Percentiles rank a stretch among this genome's conserved stretches.
These are phyloP conservation scores for Artemisia tridentata DNA, from an alignment of 129 eudicot genomes.

Conservation along the genomic window DNA sequence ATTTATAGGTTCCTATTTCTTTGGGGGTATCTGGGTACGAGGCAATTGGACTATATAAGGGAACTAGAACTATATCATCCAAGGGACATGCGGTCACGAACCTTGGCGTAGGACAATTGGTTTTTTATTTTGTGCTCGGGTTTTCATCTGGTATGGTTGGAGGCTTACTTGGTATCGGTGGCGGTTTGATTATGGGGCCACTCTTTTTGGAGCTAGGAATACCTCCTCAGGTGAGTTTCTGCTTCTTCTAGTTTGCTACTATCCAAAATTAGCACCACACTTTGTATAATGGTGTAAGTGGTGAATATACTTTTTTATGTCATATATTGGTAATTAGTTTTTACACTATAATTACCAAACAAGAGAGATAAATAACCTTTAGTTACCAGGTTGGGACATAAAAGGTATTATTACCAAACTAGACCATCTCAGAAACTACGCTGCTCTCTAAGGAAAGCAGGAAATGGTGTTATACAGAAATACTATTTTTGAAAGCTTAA, in stretches of 20 bases:
- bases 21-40: slow-evolving; percentile 74
- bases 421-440: too few relatives aligned
- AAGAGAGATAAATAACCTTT: too few relatives aligned
- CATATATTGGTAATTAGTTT: too few relatives aligned
- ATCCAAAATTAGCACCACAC: too few relatives aligned
- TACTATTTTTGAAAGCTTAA: too few relatives aligned
- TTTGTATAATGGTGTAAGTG: too few relatives aligned
- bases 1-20: slow-evolving; percentile 49
- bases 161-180: slow-evolving; percentile 91
- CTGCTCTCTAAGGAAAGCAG: too few relatives aligned
- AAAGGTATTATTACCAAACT: too few relatives aligned
- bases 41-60: slow-evolving; percentile 67
- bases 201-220: slow-evolving; percentile 89
- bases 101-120: slow-evolving; percentile 52
- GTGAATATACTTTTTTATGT: too few relatives aligned
- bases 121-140: slow-evolving; percentile 59
- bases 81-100: slow-evolving; percentile 54
- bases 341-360: too few relatives aligned
- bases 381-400: too few relatives aligned
- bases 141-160: slow-evolving; percentile 83
- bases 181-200: slow-evolving; percentile 96
- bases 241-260: background rate
- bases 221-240: slow-evolving; percentile 78
- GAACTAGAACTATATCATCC: slow-evolving; percentile 64
- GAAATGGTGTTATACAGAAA: too few relatives aligned